Evolutionary conservation across 768 basidiomycete genomes (phyloP).

Genomic region (Russula abietina): DNA sequence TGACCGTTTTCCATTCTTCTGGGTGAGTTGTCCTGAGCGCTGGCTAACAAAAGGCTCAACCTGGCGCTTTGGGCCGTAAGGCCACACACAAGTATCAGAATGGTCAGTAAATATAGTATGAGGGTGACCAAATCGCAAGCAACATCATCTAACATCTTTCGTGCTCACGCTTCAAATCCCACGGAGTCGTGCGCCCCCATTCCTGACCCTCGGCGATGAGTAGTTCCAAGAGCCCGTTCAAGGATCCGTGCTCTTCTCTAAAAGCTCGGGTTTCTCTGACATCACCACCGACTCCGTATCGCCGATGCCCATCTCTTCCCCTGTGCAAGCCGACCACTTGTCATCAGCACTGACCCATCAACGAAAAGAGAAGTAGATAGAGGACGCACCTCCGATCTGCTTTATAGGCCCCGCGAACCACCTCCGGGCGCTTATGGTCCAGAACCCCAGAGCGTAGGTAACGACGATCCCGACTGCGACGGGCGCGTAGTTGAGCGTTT

Average conservation of each 20-base stretch:
- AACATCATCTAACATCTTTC: too few species aligned
- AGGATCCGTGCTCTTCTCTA: neutral
- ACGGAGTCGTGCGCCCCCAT: neutral
- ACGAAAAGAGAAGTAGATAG: neutral
- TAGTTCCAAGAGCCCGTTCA: neutral
- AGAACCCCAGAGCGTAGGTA: slow-evolving; percentile 57
- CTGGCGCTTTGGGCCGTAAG: too few species aligned
- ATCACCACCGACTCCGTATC: slow-evolving; percentile 37
- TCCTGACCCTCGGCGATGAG: neutral
- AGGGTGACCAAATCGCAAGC: too few species aligned
- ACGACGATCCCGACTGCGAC: slow-evolving; percentile 74
- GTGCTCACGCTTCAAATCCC: neutral
- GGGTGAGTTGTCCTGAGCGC: too few species aligned
- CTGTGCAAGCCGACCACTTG: slow-evolving; percentile 26
- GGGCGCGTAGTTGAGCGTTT: slow-evolving; percentile 69
- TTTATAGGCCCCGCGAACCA: slow-evolving; percentile 69
- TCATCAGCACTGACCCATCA: neutral
- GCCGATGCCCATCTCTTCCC: slow-evolving; percentile 46
- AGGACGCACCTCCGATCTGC: slow-evolving; percentile 41
- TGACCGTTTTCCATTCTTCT: too few species aligned
- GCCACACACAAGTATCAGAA: too few species aligned
- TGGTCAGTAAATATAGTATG: too few species aligned
- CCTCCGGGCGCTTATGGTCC: slow-evolving; percentile 62
- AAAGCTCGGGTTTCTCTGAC: slow-evolving; percentile 11
- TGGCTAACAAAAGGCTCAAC: too few species aligned